Base-by-base conservation (phyloP, 345 rosid genomes). In the Pseudoturritis turrita region DNA sequence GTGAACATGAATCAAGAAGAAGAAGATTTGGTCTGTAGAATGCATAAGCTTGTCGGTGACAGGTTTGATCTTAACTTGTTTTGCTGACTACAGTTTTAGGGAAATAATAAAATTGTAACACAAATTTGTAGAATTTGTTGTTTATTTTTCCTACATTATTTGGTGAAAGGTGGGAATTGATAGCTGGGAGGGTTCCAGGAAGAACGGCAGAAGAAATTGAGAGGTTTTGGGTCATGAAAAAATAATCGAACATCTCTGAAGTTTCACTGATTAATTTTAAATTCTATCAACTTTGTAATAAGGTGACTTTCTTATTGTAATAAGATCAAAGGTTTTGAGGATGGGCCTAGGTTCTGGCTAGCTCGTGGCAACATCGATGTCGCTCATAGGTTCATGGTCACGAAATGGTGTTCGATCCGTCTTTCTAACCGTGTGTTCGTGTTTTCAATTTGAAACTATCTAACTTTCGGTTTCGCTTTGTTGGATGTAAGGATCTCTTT, bases 101-200 rank as follows among this genome's bases (percentile, higher is more conserved):
- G n/a, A n/a, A 28, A 28, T 28, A 28, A 28, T 28, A 28, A 28
- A 28, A 7, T 33, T 18, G 33, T 3, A 0, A 12, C 12, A 7
- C 14, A 22, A 11, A 3, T 18, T 53, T 31, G 17, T 31, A 52
- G 10, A 35, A 45, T 37, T 15, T 15, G 5, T 52, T 25, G 15
- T 55, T 5, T 46, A 22, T 58, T 35, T 79, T 1, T 7, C 7
- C 2, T 2, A 4, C 17, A 13, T 50, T 39, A 12, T 33, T 45
- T 75, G 58, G 3, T 35, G 58, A 54, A 53, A 88, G 91, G 83
- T 88, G 95, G 89, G 84, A 76, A 49, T 37, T 88, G 72, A 88
- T 88, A 45, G 91, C 95, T 0, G 91, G 89, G 9, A 72, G 91
- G 66, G 72, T 86, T 59, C 91, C 94, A 1, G 91, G 91, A 39